phyloP scores from a whole-genome alignment of 139 green algal genomes.

The Chlorella sp. region DNA sequence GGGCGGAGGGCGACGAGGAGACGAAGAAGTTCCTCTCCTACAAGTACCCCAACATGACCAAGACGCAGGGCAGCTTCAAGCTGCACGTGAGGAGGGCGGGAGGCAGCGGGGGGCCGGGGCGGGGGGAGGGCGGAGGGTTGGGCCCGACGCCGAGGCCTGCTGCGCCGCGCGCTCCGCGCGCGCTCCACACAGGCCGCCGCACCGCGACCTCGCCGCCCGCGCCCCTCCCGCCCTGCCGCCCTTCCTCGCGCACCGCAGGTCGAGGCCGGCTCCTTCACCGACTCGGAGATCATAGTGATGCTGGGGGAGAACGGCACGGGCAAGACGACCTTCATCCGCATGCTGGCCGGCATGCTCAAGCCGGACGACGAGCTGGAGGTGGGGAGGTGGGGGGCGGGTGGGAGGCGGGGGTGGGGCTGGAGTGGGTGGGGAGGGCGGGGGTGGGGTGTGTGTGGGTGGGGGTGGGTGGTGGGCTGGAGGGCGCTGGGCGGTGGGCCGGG shows the following conservation, averaged over 20 bases:
- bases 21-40: slow-evolving; percentile 87
- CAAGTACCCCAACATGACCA: slow-evolving; percentile 92
- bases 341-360: slow-evolving; percentile 89
- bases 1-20: slow-evolving; percentile 66
- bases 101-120: no score
- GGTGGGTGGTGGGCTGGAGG: no score
- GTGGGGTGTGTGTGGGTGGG: no score
- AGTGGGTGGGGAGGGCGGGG: no score
- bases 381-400: background rate
- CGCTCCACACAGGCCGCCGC: no score
- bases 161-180: no score
- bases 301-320: slow-evolving; percentile 98
- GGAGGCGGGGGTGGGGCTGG: no score
- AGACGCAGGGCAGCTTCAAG: slow-evolving; percentile 78
- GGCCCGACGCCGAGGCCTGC: no score
- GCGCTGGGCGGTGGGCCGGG: no score
- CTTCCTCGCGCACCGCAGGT: slow-evolving; percentile 64
- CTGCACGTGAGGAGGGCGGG: slow-evolving; percentile 45
- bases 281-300: slow-evolving; percentile 97
- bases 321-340: slow-evolving; percentile 99
- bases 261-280: slow-evolving; percentile 90
- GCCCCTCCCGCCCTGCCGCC: no score
- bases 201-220: no score
- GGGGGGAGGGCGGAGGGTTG: no score
- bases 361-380: slow-evolving; percentile 25